phyloP scores from a whole-genome alignment of 1,284 basidiomycete species.

The Afroboletus lepidellus region DNA sequence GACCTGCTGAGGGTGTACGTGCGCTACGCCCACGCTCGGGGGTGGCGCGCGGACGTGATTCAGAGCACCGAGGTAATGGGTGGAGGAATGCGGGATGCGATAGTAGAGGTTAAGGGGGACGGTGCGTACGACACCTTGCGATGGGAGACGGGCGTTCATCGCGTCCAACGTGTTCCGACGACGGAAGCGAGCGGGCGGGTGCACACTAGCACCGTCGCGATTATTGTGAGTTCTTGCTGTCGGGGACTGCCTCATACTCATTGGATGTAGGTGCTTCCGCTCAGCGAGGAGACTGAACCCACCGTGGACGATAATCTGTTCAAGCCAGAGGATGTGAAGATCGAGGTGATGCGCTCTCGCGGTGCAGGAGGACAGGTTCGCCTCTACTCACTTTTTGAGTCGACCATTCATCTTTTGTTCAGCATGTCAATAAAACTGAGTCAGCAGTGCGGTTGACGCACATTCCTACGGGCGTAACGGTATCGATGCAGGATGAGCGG shows the following conservation, averaged over 20 bases:
- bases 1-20: conserved; percentile 86
- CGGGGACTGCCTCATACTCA: background rate
- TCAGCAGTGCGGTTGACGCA: conserved; percentile 97
- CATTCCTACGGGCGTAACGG: conserved; percentile 88
- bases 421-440: conserved; percentile 99
- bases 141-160: conserved; percentile 95
- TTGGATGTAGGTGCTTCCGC: conserved; percentile 67
- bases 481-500: conserved; percentile 98
- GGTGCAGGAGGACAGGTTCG: conserved; percentile 94
- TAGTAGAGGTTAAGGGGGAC: conserved; percentile 77
- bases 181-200: conserved; percentile 87
- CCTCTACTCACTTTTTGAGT: background rate
- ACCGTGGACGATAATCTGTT: conserved; percentile 58
- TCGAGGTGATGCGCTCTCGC: conserved; percentile 92
- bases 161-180: conserved; percentile 91
- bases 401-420: conserved; percentile 1
- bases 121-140: conserved; percentile 79
- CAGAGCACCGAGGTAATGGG: conserved; percentile 53
- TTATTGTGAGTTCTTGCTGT: conserved; percentile 58
- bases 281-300: conserved; percentile 59
- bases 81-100: conserved; percentile 80
- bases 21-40: conserved; percentile 54
- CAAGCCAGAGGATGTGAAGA: conserved; percentile 82
- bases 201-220: conserved; percentile 91
- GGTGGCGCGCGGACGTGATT: conserved; percentile 54